A percentile compares a stretch with the other conserved stretches of the same genome.
Evolutionary conservation across 768 basidiomycete genomes (phyloP).

Genomic region (Hysterangium stoloniferum): DNA sequence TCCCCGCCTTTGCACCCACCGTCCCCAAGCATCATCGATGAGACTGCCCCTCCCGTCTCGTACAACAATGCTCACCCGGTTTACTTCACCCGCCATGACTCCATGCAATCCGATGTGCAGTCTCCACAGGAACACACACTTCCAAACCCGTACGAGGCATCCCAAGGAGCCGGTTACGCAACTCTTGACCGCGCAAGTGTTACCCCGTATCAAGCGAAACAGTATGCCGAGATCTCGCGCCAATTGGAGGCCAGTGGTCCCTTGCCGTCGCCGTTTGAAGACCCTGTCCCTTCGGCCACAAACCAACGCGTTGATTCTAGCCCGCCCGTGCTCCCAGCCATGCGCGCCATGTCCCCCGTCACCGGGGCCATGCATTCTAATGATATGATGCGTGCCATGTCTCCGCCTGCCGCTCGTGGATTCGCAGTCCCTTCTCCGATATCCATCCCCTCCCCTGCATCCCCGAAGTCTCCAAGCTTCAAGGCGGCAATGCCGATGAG

Average conservation of each 20-base stretch:
- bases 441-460: conserved; percentile 11
- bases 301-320: conserved; percentile 35
- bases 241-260: conserved; percentile 34
- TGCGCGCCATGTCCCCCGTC: conserved; percentile 35
- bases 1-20: neutral
- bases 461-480: neutral
- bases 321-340: conserved; percentile 47
- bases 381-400: conserved; percentile 13
- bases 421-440: conserved; percentile 14
- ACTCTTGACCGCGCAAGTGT: conserved; percentile 53
- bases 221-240: conserved; percentile 64
- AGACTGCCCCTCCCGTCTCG: conserved; percentile 3
- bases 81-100: conserved; percentile 10
- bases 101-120: conserved; percentile 2
- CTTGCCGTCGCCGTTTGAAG: conserved; percentile 20
- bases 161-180: conserved; percentile 4
- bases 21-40: conserved; percentile 5
- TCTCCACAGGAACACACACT: no score
- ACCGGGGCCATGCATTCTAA: conserved; percentile 15
- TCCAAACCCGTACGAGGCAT: conserved; percentile 4
- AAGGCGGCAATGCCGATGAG: conserved; percentile 1
- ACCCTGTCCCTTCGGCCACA: conserved; percentile 14
- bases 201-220: conserved; percentile 66
- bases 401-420: neutral
- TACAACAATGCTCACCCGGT: neutral